phyloP scores from a whole-genome alignment of 1,139 yeast genomes.

The Saccharomycopsis phalli region DNA sequence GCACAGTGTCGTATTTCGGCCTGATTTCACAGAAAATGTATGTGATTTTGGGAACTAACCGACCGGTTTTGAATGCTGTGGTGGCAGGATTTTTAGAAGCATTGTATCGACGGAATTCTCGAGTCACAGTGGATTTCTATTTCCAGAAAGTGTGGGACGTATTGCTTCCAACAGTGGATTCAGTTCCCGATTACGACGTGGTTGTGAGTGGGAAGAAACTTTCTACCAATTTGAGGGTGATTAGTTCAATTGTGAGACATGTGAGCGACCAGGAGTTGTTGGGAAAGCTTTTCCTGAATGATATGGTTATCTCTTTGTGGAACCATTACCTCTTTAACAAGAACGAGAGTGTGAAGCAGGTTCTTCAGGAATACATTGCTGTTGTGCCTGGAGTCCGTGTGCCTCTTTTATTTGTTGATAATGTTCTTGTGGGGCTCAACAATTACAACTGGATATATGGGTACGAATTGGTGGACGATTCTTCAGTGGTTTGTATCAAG shows the following conservation, averaged over 20 bases:
- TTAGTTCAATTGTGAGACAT: constrained; percentile 52
- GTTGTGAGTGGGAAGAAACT: constrained; percentile 40
- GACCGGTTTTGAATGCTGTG: constrained; percentile 53
- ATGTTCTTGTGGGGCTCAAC: constrained; percentile 15
- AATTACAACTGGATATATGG: constrained; percentile 15
- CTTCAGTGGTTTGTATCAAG: constrained; percentile 2
- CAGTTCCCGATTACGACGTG: constrained; percentile 23
- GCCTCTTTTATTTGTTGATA: constrained; percentile 28
- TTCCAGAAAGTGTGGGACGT: constrained; percentile 38
- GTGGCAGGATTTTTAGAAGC: constrained; percentile 46
- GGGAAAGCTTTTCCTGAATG: constrained; percentile 30
- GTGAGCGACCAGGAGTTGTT: constrained; percentile 35
- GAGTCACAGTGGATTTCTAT: constrained; percentile 52
- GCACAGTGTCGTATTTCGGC: constrained; percentile 42
- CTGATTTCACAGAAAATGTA: constrained; percentile 53
- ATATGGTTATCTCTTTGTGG: constrained; percentile 48
- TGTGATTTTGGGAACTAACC: constrained; percentile 48
- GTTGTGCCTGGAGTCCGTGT: constrained; percentile 26
- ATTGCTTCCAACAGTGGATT: neutral
- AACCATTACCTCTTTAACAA: constrained; percentile 41
- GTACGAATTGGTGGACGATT: constrained; percentile 6
- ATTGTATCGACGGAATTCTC: constrained; percentile 43
- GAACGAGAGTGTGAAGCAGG: neutral
- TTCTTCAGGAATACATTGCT: neutral
- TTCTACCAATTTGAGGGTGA: constrained; percentile 57